Evolutionary conservation across 2,329 filamentous ascomycete genomes (phyloP), one percentile per base, ranked within the genome.

Genomic region (Aspergillus melleus): DNA sequence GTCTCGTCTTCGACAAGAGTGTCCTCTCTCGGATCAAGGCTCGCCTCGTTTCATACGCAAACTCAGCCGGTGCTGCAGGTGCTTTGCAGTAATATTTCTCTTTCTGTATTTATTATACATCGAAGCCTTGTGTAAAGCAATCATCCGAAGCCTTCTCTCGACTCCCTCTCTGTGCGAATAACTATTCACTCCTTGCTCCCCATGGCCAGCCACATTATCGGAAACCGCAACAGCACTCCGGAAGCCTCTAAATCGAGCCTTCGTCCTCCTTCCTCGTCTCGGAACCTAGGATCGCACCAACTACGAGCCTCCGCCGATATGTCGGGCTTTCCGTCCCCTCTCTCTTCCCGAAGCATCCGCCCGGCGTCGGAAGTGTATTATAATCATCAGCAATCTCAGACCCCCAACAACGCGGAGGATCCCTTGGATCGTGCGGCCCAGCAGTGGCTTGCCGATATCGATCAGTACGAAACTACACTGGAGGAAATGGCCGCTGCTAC

Each of bases 401-500:
- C 82, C 69, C 88, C 91, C 61, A 85, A 82, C 66, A 87, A 84
- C 68, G 79, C 85, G 20, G 93, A 97, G 64, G 95, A 98, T 77
- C 87, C 90, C 10, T 88, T 95, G 76, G 95, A 98, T 76, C 94
- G 93, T 78, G 90, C 94, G 65, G 92, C 94, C 54, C 93, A 97
- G 80, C 93, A 99, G 78, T 99, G 95, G 95, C 94, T 99, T 70
- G 92, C 94, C 58, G 95, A 99, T 72, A 98, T 99, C 68, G 95
- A 99, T 75, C 94, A 98, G 77, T 97, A 97, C 72, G 95, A 99
- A 82, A 96, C 89, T n/a, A 99, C 95, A 1, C 79, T 99, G 71
- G 95, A 98, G 78, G 95, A 99, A 76, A 99, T 99, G 95, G 95
- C 95, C 49, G 93, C 94, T 32, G 95, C 95, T 29, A 98, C 95